Conservation (phyloP, 1,139 yeast genomes). For the Scheffersomyces segobiensis region DNA sequence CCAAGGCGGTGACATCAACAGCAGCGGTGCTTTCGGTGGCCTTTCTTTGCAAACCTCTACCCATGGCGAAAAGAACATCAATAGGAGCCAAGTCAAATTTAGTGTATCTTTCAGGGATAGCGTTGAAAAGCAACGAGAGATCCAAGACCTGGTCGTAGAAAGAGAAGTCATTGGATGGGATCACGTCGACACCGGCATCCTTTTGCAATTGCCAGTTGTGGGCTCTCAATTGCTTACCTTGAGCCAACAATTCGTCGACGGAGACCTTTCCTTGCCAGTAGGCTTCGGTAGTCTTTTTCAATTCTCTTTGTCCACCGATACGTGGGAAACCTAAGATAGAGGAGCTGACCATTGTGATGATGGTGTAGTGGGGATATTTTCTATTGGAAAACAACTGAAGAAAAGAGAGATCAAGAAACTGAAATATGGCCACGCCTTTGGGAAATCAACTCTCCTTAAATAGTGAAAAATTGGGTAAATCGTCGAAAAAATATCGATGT, state of each 20-base stretch:
- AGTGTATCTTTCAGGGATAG: conserved; percentile 94
- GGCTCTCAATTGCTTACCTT: conserved; percentile 94
- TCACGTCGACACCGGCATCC: conserved; percentile 95
- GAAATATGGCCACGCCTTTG: not conserved
- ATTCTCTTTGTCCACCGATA: conserved; percentile 98
- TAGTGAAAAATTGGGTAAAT: conserved; percentile 2
- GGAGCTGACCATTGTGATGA: conserved; percentile 78
- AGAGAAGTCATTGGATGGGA: conserved; percentile 97
- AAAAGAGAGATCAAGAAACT: not conserved
- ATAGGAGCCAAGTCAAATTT: conserved; percentile 86
- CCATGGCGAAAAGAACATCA: conserved; percentile 98
- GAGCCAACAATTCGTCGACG: conserved; percentile 83
- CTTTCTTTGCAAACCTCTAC: conserved; percentile 98
- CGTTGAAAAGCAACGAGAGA: conserved; percentile 89
- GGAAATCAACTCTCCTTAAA: not conserved
- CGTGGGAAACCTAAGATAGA: conserved; percentile 99
- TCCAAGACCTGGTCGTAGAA: conserved; percentile 97
- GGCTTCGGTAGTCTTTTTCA: conserved; percentile 97
- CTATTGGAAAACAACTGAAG: not conserved
- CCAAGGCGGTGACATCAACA: conserved; percentile 97
- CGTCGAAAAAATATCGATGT: not conserved
- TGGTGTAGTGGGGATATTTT: not conserved
- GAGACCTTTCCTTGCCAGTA: conserved; percentile 96
- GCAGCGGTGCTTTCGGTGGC: conserved; percentile 86
- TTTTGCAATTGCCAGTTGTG: conserved; percentile 97